Evolutionary conservation across 2,329 filamentous ascomycete species (phyloP).

Genomic region (Laburnicola sp.): DNA sequence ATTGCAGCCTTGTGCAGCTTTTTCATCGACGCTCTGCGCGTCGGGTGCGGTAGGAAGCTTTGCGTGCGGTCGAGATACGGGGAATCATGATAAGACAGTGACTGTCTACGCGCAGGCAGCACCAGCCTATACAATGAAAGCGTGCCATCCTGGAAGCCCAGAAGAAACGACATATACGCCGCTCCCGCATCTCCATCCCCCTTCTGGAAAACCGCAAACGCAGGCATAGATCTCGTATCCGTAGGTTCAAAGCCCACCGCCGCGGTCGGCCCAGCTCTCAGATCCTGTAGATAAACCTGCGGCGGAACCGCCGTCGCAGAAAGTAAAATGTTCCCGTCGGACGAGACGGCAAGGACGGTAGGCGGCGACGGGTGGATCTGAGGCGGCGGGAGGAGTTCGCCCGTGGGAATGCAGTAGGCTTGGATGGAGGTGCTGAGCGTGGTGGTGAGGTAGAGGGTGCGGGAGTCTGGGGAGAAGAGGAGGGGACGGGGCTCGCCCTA

Average conservation of each 20-base stretch:
- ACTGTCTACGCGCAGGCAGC: constrained; percentile 7
- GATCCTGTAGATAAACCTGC: constrained; percentile 49
- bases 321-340: constrained; percentile 46
- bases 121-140: constrained; percentile 50
- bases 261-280: constrained; percentile 35
- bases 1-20: constrained; percentile 46
- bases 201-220: constrained; percentile 32
- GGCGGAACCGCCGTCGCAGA: constrained; percentile 52
- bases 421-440: constrained; percentile 52
- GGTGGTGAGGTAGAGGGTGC: constrained; percentile 53
- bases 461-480: constrained; percentile 50
- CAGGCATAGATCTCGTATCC: constrained; percentile 26
- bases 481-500: constrained; percentile 50
- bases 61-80: constrained; percentile 15
- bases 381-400: constrained; percentile 42
- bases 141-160: constrained; percentile 54
- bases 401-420: constrained; percentile 48
- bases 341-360: constrained; percentile 51
- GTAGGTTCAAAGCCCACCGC: constrained; percentile 46
- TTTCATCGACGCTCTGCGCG: constrained; percentile 44
- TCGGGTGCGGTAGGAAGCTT: constrained; percentile 22
- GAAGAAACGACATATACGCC: constrained; percentile 39
- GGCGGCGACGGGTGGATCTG: constrained; percentile 51
- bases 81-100: neutral
- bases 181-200: neutral